Conservation (phyloP, 1,284 basidiomycete species). For the Jaminaea rosea region DNA sequence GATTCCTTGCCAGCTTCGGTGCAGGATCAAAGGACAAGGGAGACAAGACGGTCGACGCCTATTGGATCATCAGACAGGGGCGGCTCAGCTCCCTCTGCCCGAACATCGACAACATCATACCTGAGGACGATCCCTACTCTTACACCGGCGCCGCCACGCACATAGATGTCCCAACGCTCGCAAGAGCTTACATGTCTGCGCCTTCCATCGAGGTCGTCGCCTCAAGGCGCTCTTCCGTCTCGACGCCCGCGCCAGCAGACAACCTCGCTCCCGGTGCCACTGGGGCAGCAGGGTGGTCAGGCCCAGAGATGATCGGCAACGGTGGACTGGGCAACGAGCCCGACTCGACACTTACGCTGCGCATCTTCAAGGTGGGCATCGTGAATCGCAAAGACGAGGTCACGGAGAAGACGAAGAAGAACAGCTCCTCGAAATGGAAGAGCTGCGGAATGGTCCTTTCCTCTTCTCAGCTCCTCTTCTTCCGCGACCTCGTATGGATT, state of each 20-base stretch:
- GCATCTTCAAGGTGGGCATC: constrained; percentile 71
- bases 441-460: constrained; percentile 78
- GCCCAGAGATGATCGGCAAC: not conserved
- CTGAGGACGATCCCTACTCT: constrained; percentile 28
- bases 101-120: constrained; percentile 28
- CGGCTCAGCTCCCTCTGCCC: constrained; percentile 60
- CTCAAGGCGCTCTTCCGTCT: constrained; percentile 5
- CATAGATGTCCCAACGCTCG: constrained; percentile 22
- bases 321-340: constrained; percentile 2
- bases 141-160: constrained; percentile 18
- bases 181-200: constrained; percentile 24
- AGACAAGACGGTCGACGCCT: constrained; percentile 74
- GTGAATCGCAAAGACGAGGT: constrained; percentile 68
- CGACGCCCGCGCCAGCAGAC: constrained; percentile 1
- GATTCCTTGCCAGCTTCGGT: not conserved
- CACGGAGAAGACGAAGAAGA: constrained; percentile 65
- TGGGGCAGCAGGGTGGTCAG: not conserved
- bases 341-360: constrained; percentile 53
- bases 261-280: not conserved
- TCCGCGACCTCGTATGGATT: constrained; percentile 71
- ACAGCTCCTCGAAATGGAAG: constrained; percentile 74
- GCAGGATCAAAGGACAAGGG: constrained; percentile 21
- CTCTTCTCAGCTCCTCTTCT: constrained; percentile 80
- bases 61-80: constrained; percentile 73
- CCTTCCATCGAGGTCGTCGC: constrained; percentile 39